These are phyloP conservation scores for Magnolia officinalis DNA, from an alignment of 164 flowering plant species.

Conservation along the genomic window DNA sequence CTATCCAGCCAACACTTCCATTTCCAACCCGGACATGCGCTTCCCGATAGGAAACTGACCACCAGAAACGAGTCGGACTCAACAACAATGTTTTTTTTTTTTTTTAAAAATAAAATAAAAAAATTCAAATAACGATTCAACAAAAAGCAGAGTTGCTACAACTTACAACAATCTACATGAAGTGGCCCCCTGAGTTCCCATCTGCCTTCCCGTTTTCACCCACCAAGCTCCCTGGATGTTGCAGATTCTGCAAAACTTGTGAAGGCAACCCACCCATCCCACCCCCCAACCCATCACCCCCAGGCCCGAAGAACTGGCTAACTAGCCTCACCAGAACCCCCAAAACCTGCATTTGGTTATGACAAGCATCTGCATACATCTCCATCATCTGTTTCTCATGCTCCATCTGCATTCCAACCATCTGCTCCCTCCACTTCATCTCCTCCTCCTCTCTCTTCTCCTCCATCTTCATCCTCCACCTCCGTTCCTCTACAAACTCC, in stretches of 20 bases:
- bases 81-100: no score
- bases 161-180: slow-evolving; percentile 33
- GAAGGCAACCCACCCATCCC: slow-evolving; percentile 50
- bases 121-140: no score
- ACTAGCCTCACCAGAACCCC: slow-evolving; percentile 58
- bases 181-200: slow-evolving; percentile 57
- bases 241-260: slow-evolving; percentile 46
- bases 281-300: no score
- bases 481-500: slow-evolving; percentile 53
- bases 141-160: no score
- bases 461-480: slow-evolving; percentile 58
- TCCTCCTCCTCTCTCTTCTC: slow-evolving; percentile 87
- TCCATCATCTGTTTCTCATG: slow-evolving; percentile 91
- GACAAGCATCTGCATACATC: slow-evolving; percentile 75
- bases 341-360: slow-evolving; percentile 78
- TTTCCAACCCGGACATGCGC: no score
- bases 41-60: no score
- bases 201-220: slow-evolving; percentile 59
- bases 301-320: slow-evolving; percentile 70
- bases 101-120: no score
- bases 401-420: slow-evolving; percentile 70
- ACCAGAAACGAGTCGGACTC: no score
- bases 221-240: slow-evolving; percentile 51
- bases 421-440: slow-evolving; percentile 83
- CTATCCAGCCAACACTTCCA: no score